Evolutionary conservation across 345 rosid genomes (phyloP).

Genomic region (Camelina neglecta): DNA sequence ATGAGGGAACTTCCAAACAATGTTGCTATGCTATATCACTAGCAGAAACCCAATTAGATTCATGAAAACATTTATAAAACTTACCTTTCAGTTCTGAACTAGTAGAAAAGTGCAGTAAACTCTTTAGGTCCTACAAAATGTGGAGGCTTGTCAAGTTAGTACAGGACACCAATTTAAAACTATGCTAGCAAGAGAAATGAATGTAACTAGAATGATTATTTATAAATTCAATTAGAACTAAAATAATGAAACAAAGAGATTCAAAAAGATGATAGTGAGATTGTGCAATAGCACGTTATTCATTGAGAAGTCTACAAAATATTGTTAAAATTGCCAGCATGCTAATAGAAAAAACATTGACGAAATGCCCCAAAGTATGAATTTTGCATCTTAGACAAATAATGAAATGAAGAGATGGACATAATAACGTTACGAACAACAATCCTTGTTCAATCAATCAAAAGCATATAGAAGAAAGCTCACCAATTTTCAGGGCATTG

Average conservation of each 20-base stretch:
- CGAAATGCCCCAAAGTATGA: not conserved
- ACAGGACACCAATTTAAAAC: slow-evolving; percentile 25
- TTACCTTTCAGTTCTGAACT: slow-evolving; percentile 98
- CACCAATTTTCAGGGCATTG: slow-evolving; percentile 79
- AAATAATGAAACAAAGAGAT: slow-evolving; percentile 22
- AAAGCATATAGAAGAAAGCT: slow-evolving; percentile 20
- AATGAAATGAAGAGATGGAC: not conserved
- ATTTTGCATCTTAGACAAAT: not conserved
- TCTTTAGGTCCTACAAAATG: slow-evolving; percentile 79
- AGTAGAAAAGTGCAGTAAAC: slow-evolving; percentile 72
- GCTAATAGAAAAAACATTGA: slow-evolving; percentile 13
- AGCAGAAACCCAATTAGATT: not conserved
- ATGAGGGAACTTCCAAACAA: slow-evolving; percentile 7
- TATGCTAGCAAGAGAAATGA: slow-evolving; percentile 3
- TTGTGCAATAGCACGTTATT: slow-evolving; percentile 28
- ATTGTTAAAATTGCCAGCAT: not conserved
- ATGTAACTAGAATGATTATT: slow-evolving; percentile 6
- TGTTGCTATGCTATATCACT: not conserved
- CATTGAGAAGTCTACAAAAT: not conserved
- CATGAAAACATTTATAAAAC: not conserved
- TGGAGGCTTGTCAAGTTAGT: not conserved
- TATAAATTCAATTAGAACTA: slow-evolving; percentile 32
- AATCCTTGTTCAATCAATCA: not conserved
- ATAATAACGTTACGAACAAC: not conserved
- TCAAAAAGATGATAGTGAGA: slow-evolving; percentile 17